These are phyloP conservation scores for Vigna nakashimae DNA, from an alignment of 306 rosid species.

Conservation along the genomic window DNA sequence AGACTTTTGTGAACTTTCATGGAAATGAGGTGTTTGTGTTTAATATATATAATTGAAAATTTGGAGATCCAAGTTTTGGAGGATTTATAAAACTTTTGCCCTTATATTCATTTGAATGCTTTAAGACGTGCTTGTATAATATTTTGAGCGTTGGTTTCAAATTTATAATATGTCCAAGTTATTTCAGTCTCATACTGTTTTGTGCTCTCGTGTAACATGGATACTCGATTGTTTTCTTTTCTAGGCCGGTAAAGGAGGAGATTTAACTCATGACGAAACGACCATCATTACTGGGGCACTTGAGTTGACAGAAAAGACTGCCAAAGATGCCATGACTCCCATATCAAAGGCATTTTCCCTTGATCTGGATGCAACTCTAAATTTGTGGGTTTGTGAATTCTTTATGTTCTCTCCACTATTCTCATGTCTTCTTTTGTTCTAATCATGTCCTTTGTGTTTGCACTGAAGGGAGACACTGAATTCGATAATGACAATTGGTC, in stretches of 20 bases:
- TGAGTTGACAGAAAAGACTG: slow-evolving; percentile 95
- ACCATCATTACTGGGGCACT: slow-evolving; percentile 98
- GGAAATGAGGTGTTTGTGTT: slow-evolving; percentile 85
- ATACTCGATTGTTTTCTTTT: slow-evolving; percentile 40
- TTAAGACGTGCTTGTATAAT: slow-evolving; percentile 12
- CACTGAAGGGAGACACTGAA: slow-evolving; percentile 82
- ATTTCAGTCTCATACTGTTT: slow-evolving; percentile 11
- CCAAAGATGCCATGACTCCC: slow-evolving; percentile 98
- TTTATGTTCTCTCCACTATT: slow-evolving; percentile 40
- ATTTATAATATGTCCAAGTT: slow-evolving; percentile 14
- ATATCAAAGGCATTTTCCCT: slow-evolving; percentile 96
- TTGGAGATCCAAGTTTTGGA: slow-evolving; percentile 20
- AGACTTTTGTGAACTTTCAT: slow-evolving; percentile 94
- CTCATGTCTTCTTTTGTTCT: slow-evolving; percentile 41
- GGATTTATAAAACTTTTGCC: slow-evolving; percentile 5
- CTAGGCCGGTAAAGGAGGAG: slow-evolving; percentile 99
- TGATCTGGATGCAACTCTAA: slow-evolving; percentile 88
- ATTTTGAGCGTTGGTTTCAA: slow-evolving; percentile 22
- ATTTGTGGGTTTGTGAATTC: slow-evolving; percentile 78
- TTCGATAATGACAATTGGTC: slow-evolving; percentile 88
- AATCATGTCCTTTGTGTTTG: slow-evolving; percentile 34
- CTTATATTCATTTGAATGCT: slow-evolving; percentile 36
- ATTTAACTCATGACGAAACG: slow-evolving; percentile 96
- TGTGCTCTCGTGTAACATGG: slow-evolving; percentile 41
- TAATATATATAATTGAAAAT: neutral